Base-by-base conservation (phyloP, 2,329 filamentous ascomycete species). In the Pestalotiopsis sp. region DNA sequence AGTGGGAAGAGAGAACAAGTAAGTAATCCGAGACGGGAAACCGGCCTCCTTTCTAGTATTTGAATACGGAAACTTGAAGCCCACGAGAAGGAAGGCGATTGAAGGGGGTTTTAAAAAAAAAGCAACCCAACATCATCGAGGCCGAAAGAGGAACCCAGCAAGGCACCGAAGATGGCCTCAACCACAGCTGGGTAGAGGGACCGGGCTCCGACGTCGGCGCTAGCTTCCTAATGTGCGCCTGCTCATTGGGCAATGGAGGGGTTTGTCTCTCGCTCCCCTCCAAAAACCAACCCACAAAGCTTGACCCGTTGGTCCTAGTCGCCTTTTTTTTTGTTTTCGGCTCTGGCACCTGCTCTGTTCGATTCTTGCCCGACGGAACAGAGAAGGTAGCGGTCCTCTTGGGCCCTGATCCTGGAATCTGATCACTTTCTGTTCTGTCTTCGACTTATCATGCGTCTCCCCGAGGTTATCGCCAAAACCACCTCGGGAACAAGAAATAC, bases 111-210 rank as follows among this genome's bases (percentile, higher is more conserved):
- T 36, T 36, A 64, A 45, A 49, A 64, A 64, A 39, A 63, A 63
- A 49, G 38, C 61, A 49, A 64, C 61, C 20, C 39, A 11, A 6
- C 17, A 36, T 36, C 17, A 36, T 36, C 31, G 31, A 36, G 36
- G 61, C 61, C 61, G 61, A 64, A 64, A 64, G 61, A 64, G 61
- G 61, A 64, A 64, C 61, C 61, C 25, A 64, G 7, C 5, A 36
- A 31, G 13, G 20, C 11, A 20, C 38, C 61, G 38, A 64, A 36
- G 61, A 64, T 52, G 20, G 61, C 38, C 61, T 52, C 38, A 52
- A 39, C 36, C 39, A 59, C 20, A 25, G 20, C 9, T 23, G 3
- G 17, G 9, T 36, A 36, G 31, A 36, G 31, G 31, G 31, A 36
- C 31, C 61, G 4, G 38, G n/a, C n/a, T 23, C 41, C 61, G 61